Base-by-base conservation (phyloP, 2,329 filamentous ascomycete genomes). In the Sclerotinia sclerotiorum region DNA sequence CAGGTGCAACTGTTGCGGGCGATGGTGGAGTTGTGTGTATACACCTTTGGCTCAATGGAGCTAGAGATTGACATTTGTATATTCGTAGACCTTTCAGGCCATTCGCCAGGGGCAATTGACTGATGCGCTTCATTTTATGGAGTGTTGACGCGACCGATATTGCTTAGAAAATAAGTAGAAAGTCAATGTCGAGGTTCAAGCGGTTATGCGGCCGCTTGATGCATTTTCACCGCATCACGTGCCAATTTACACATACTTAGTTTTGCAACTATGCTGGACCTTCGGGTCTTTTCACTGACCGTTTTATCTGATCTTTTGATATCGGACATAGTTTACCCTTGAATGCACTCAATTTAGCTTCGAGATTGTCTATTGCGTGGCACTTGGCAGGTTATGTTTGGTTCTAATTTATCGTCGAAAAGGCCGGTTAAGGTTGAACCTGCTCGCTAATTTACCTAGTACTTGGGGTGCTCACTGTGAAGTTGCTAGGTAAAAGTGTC, bases 121-220 rank as follows among this genome's bases (percentile, higher is more conserved):
- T 67, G 70, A 76, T 71, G 46, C 72, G 74, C 69, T 77, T 77
- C 76, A 77, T 77, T 35, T 48, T 70, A 46, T 44, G 2, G 81
- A 27, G 48, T 63, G 60, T 5, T 13, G 15, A 0, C 13, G n/a
- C 8, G 46, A 39, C 15, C 13, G n/a, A 51, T 2, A 39, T 63
- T 51, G 46, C 60, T 13, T 27, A 39, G 60, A 63, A 63, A 63
- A 63, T 63, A 51, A 24, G 8, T 39, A 56, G 29, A 56, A 56
- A 42, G 58, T 62, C 44, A 17, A 49, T 1, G 49, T 51, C 17
- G 60, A 51, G n/a, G n/a, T 63, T 63, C n/a, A 63, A 21, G 46
- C 60, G 60, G 60, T 3, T 2, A 51, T 63, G 60, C 60, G 60
- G 60, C 60, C 60, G 60, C 46, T 13, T 27, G 1, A 5, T 6